Conservation (phyloP, 495 filamentous ascomycete genomes). For the Pyrenula massariospora region DNA sequence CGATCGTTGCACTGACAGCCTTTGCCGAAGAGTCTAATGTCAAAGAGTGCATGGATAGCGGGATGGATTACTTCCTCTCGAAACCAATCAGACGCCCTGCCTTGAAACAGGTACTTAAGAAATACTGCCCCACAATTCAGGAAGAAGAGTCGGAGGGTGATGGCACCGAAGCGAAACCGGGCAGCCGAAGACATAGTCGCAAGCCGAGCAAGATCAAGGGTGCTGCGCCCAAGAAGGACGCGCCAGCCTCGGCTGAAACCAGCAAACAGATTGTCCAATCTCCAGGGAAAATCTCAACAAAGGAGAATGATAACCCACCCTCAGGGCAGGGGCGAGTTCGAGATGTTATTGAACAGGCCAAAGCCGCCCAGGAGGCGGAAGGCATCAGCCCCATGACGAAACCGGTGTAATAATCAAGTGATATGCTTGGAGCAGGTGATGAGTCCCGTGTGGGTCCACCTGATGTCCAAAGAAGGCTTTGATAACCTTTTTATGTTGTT, state of each 20-base stretch:
- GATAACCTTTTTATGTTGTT: too few species aligned
- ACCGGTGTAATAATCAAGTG: neutral
- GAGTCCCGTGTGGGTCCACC: too few species aligned
- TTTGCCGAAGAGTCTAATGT: conserved; percentile 87
- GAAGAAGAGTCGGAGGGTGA: conserved; percentile 21
- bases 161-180: neutral
- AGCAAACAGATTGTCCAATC: neutral
- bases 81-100: conserved; percentile 81
- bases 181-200: neutral
- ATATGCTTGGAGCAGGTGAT: too few species aligned
- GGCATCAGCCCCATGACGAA: neutral
- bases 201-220: neutral
- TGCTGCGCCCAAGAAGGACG: neutral
- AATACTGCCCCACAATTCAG: conserved; percentile 47
- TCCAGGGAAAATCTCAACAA: neutral
- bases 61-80: conserved; percentile 60
- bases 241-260: neutral
- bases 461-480: too few species aligned
- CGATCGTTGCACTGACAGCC: conserved; percentile 84
- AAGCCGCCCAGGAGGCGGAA: conserved; percentile 4
- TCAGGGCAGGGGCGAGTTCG: neutral
- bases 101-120: conserved; percentile 72
- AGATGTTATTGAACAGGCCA: neutral
- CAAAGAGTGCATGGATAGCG: conserved; percentile 67
- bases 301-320: neutral